These are phyloP conservation scores for Malania oleifera DNA, from an alignment of 164 flowering plant genomes.

Conservation along the genomic window DNA sequence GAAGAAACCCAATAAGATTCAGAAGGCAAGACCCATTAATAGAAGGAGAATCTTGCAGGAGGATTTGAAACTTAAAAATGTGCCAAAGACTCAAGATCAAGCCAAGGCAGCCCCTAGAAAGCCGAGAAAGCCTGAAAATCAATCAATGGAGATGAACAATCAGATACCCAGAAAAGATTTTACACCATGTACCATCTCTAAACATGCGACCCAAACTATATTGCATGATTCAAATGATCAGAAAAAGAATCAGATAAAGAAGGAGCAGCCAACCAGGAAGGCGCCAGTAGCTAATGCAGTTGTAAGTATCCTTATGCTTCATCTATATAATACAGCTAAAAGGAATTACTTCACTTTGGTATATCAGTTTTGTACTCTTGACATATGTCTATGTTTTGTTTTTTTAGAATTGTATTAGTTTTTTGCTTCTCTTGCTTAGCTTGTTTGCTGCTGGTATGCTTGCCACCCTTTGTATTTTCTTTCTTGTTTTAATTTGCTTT, in stretches of 20 bases:
- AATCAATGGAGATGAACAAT: constrained; percentile 16
- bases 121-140: constrained; percentile 24
- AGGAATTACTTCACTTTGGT: background rate
- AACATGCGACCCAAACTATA: constrained; percentile 8
- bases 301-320: constrained; percentile 26
- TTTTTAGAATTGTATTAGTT: too few relatives aligned
- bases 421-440: too few relatives aligned
- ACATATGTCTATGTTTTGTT: too few relatives aligned
- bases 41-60: constrained; percentile 28
- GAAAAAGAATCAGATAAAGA: constrained; percentile 23
- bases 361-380: too few relatives aligned
- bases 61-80: constrained; percentile 17
- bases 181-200: constrained; percentile 8
- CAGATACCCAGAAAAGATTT: constrained; percentile 11
- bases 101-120: constrained; percentile 21
- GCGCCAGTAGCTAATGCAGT: constrained; percentile 8
- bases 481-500: too few relatives aligned
- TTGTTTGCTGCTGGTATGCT: too few relatives aligned
- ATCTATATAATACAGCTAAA: background rate
- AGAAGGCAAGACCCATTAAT: constrained; percentile 18
- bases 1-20: constrained; percentile 24
- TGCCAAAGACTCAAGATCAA: constrained; percentile 23
- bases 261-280: constrained; percentile 23
- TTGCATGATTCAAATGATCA: constrained; percentile 9
- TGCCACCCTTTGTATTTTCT: too few relatives aligned